Percentiles rank a stretch among this genome's conserved stretches.
These are phyloP conservation scores for Podospora pseudopauciseta DNA, from an alignment of 495 filamentous ascomycete species.

Conservation along the genomic window DNA sequence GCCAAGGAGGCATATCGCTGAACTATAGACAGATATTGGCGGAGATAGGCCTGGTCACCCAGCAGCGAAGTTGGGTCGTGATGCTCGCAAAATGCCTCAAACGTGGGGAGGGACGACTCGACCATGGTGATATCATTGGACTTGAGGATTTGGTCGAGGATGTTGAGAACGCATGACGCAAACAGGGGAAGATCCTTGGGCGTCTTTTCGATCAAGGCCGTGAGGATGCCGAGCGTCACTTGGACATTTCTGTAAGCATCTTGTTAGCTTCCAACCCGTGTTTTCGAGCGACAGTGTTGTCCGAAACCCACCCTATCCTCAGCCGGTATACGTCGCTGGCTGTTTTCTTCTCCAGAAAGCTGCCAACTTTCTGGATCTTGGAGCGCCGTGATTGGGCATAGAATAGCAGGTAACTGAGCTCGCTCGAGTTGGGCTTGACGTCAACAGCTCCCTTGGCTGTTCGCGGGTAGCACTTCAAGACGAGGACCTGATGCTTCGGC, in stretches of 20 bases:
- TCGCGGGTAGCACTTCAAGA: constrained; percentile 89
- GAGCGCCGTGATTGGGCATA: constrained; percentile 88
- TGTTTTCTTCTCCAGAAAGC: constrained; percentile 86
- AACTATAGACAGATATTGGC: constrained; percentile 78
- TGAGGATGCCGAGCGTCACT: constrained; percentile 84
- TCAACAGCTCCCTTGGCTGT: constrained; percentile 84
- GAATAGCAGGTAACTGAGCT: constrained; percentile 92
- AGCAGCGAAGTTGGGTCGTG: constrained; percentile 74
- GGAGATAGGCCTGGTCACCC: constrained; percentile 75
- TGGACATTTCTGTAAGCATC: constrained; percentile 70
- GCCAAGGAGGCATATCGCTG: constrained; percentile 74
- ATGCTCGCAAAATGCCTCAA: constrained; percentile 76
- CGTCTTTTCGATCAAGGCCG: constrained; percentile 84
- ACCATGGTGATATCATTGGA: constrained; percentile 84
- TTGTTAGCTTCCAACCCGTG: background rate
- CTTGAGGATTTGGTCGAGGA: constrained; percentile 71
- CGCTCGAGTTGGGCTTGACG: constrained; percentile 88
- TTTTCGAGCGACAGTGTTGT: background rate
- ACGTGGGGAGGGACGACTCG: constrained; percentile 79
- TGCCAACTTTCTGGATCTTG: constrained; percentile 90
- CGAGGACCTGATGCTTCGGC: constrained; percentile 89
- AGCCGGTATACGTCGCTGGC: constrained; percentile 79
- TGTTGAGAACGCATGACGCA: constrained; percentile 71
- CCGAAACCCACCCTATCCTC: constrained; percentile 66
- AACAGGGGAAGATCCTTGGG: constrained; percentile 87